Evolutionary conservation across 768 basidiomycete genomes (phyloP).

Genomic region (Pisolithus tinctorius): DNA sequence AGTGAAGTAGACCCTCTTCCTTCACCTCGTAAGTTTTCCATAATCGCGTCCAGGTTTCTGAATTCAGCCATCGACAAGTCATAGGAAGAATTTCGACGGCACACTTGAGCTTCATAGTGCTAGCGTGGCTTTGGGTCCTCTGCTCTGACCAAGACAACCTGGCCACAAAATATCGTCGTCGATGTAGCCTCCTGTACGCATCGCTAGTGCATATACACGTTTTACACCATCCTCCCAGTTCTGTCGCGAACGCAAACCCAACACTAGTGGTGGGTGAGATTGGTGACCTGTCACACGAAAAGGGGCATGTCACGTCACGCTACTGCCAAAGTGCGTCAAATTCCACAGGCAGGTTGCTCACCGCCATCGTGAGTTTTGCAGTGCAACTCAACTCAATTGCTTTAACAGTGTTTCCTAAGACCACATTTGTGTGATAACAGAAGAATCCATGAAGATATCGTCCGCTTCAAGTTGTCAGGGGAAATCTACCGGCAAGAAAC

Average conservation of each 20-base stretch:
- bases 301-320: constrained; percentile 7
- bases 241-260: not conserved
- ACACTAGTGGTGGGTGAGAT: not conserved
- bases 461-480: not conserved
- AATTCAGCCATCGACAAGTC: too few species aligned
- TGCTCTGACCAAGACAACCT: too few species aligned
- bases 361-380: constrained; percentile 5
- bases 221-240: not conserved
- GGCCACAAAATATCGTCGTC: too few species aligned
- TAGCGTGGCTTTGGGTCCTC: too few species aligned
- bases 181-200: not conserved
- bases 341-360: constrained; percentile 6
- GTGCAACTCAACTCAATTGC: constrained; percentile 6
- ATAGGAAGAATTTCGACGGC: too few species aligned
- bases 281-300: constrained; percentile 1
- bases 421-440: constrained; percentile 3
- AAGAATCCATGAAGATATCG: not conserved
- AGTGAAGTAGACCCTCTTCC: too few species aligned
- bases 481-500: not conserved
- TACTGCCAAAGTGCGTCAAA: not conserved
- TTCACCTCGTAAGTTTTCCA: too few species aligned
- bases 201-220: not conserved
- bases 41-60: too few species aligned
- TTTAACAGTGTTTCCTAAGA: constrained; percentile 2
- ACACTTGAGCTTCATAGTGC: too few species aligned